Conservation (phyloP, 208 protist genomes). For the Porcisia deanei region DNA sequence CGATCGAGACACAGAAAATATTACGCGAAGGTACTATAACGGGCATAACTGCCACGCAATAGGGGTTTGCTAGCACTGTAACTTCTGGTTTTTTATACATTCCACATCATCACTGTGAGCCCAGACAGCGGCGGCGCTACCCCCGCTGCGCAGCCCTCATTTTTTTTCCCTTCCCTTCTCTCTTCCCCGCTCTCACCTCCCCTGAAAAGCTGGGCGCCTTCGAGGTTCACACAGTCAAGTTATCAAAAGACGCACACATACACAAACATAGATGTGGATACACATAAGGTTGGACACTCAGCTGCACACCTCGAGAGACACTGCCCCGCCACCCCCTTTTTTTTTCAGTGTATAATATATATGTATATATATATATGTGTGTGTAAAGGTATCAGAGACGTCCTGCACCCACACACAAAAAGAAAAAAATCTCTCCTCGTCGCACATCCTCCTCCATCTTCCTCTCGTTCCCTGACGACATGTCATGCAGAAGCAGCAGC, state of each 20-base stretch:
- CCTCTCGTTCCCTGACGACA: not conserved
- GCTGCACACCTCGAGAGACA: not conserved
- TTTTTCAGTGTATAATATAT: too few species aligned
- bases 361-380: too few species aligned
- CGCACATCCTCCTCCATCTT: not conserved
- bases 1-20: too few species aligned
- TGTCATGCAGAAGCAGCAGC: conserved; percentile 2
- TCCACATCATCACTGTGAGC: not conserved
- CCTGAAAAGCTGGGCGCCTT: not conserved
- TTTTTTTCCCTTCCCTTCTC: not conserved
- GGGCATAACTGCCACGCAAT: not conserved
- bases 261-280: not conserved
- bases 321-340: not conserved
- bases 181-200: too few species aligned
- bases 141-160: not conserved
- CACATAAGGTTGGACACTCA: not conserved
- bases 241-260: not conserved
- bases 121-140: not conserved
- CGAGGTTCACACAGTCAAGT: not conserved
- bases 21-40: not conserved
- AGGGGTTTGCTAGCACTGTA: not conserved
- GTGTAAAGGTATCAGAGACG: not conserved
- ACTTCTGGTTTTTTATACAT: not conserved
- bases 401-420: not conserved
- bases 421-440: not conserved